A percentile compares a stretch with the other conserved stretches of the same genome.
phyloP scores from a whole-genome alignment of 768 basidiomycete species.

The Lactarius quietus region DNA sequence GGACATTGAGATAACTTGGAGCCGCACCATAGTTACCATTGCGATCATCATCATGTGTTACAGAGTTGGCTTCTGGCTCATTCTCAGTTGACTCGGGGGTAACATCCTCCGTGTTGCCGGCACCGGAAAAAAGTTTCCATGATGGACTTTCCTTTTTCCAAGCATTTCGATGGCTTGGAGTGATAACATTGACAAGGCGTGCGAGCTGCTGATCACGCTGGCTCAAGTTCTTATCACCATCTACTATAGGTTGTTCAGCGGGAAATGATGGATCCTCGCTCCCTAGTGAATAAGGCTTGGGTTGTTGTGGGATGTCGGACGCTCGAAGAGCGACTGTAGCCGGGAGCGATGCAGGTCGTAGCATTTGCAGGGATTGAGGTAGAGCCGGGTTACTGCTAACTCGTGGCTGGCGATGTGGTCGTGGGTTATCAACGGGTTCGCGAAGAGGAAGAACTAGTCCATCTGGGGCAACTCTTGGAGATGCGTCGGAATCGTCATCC shows the following conservation, averaged over 20 bases:
- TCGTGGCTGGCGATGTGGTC: slow-evolving; percentile 29
- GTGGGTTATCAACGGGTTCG: slow-evolving; percentile 32
- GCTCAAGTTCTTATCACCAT: slow-evolving; percentile 28
- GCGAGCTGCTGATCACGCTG: slow-evolving; percentile 51
- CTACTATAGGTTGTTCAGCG: slow-evolving; percentile 19
- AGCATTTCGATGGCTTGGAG: slow-evolving; percentile 66
- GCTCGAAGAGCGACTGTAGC: slow-evolving; percentile 54
- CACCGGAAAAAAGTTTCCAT: slow-evolving; percentile 56
- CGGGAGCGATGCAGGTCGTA: slow-evolving; percentile 70
- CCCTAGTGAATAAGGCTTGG: slow-evolving; percentile 18
- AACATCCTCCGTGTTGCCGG: slow-evolving; percentile 31
- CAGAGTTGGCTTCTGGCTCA: slow-evolving; percentile 26
- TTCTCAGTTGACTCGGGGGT: slow-evolving; percentile 33
- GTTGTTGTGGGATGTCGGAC: slow-evolving; percentile 10
- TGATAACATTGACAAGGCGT: slow-evolving; percentile 63
- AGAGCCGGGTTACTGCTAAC: slow-evolving; percentile 38
- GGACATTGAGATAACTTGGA: background rate
- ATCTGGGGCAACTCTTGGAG: slow-evolving; percentile 32
- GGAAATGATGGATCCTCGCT: background rate
- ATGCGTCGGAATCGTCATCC: slow-evolving; percentile 41
- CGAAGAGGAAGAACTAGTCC: slow-evolving; percentile 36
- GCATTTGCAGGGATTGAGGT: slow-evolving; percentile 52
- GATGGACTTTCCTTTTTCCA: slow-evolving; percentile 63
- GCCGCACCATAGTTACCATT: slow-evolving; percentile 9
- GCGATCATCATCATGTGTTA: slow-evolving; percentile 28